A percentile compares a stretch with the other conserved stretches of the same genome.
phyloP scores from a whole-genome alignment of 1,139 yeast species.

The Meyerozyma guilliermondii region DNA sequence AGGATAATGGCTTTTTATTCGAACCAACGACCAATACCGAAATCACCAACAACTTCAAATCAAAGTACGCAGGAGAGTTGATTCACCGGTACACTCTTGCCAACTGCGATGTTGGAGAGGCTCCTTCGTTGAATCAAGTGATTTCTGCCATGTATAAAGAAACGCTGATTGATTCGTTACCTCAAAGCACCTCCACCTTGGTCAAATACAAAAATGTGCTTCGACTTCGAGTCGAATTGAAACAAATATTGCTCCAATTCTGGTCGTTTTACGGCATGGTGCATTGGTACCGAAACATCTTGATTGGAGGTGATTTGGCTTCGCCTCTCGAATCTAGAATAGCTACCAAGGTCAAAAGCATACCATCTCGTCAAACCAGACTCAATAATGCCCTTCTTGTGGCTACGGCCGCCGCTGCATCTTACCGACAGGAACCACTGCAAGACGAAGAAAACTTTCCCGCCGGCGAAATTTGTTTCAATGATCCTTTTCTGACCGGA shows the following conservation, averaged over 20 bases:
- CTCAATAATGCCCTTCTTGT: conserved; percentile 23
- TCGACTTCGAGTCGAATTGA: conserved; percentile 36
- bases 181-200: conserved; percentile 19
- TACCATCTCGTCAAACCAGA: conserved; percentile 21
- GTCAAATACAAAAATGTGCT: conserved; percentile 33
- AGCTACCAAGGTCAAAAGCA: conserved; percentile 25
- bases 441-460: conserved; percentile 2
- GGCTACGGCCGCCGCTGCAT: conserved; percentile 25
- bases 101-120: conserved; percentile 32
- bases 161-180: conserved; percentile 10
- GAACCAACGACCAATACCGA: conserved; percentile 26
- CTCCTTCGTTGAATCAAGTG: conserved; percentile 30
- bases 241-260: conserved; percentile 37
- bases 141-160: conserved; percentile 26
- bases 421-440: conserved; percentile 7
- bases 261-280: conserved; percentile 41
- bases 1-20: conserved; percentile 30
- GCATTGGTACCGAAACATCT: conserved; percentile 34
- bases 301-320: conserved; percentile 33
- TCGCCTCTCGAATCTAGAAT: conserved; percentile 27
- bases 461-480: conserved; percentile 1
- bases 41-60: conserved; percentile 14
- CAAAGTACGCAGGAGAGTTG: conserved; percentile 19
- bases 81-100: conserved; percentile 28
- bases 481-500: conserved; percentile 5